These are phyloP conservation scores for Tripterygium wilfordii DNA, from an alignment of 177 flowering plant species.

Conservation along the genomic window DNA sequence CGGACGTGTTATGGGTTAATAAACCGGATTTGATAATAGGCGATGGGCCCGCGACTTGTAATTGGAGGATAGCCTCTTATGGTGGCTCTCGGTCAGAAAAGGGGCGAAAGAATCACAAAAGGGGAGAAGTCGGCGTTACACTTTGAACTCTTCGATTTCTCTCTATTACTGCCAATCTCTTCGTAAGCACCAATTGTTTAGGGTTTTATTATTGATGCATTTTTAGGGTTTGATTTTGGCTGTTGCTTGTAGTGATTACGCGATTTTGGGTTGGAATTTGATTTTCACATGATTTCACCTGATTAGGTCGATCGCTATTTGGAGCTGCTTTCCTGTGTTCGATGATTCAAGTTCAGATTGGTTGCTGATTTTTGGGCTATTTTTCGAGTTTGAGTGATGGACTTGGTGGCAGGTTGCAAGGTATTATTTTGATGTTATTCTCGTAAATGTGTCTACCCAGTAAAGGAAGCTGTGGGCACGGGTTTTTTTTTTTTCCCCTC, in stretches of 20 bases:
- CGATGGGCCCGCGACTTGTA: slow-evolving; percentile 35
- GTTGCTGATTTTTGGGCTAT: not conserved
- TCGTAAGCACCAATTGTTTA: too few relatives aligned
- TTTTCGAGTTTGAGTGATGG: slow-evolving; percentile 22
- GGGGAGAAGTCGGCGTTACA: not conserved
- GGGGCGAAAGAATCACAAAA: not conserved
- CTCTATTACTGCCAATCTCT: too few relatives aligned
- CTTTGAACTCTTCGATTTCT: too few relatives aligned
- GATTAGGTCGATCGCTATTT: slow-evolving; percentile 18
- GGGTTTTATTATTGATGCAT: too few relatives aligned
- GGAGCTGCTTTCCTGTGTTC: not conserved
- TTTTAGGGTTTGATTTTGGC: not conserved
- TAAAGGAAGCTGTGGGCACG: too few relatives aligned
- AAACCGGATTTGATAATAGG: slow-evolving; percentile 36
- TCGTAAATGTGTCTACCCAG: too few relatives aligned
- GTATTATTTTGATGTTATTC: slow-evolving; percentile 15
- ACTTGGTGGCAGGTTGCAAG: slow-evolving; percentile 50
- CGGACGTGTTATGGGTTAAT: slow-evolving; percentile 31
- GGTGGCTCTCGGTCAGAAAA: slow-evolving; percentile 12
- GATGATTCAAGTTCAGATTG: not conserved
- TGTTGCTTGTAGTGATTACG: too few relatives aligned
- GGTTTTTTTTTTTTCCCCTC: too few relatives aligned
- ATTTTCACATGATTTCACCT: slow-evolving; percentile 2
- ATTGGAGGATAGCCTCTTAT: slow-evolving; percentile 4
- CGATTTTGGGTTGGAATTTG: not conserved